Conservation (phyloP, 2,329 filamentous ascomycete species). For the Aureobasidium sp. region DNA sequence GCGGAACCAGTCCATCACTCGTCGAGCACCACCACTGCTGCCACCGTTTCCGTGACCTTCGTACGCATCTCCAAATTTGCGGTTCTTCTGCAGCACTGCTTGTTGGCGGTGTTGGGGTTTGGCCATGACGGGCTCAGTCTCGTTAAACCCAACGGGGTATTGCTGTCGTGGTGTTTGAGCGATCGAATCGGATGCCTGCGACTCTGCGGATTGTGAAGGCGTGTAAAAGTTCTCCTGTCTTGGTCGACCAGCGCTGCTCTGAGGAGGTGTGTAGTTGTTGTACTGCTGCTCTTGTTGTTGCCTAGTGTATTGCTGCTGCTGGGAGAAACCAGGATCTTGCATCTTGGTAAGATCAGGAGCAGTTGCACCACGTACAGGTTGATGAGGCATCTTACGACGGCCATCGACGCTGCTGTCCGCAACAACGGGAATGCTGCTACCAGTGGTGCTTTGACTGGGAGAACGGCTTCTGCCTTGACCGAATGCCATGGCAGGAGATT, state of each 20-base stretch:
- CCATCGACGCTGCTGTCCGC: conserved; percentile 28
- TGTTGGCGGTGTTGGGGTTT: conserved; percentile 35
- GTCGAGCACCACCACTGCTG: conserved; percentile 76
- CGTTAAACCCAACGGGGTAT: conserved; percentile 31
- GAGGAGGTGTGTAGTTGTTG: conserved; percentile 5
- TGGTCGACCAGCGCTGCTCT: not conserved
- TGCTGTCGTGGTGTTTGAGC: conserved; percentile 23
- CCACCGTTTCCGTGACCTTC: conserved; percentile 68
- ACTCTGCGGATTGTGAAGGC: conserved; percentile 27
- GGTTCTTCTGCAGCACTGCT: conserved; percentile 63
- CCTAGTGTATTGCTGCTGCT: conserved; percentile 15
- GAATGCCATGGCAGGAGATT: conserved; percentile 31
- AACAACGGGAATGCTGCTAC: conserved; percentile 34
- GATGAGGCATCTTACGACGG: conserved; percentile 17
- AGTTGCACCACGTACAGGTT: conserved; percentile 20
- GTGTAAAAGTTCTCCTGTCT: conserved; percentile 15
- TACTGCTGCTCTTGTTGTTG: conserved; percentile 9
- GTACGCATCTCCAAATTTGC: conserved; percentile 80
- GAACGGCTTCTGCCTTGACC: conserved; percentile 35
- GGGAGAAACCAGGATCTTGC: conserved; percentile 9
- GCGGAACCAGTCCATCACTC: conserved; percentile 98
- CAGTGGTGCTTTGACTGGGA: conserved; percentile 35
- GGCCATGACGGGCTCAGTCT: conserved; percentile 24
- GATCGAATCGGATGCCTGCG: conserved; percentile 21
- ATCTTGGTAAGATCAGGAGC: conserved; percentile 18